Percentiles rank a stretch among this genome's conserved stretches.
Evolutionary conservation across 345 rosid genomes (phyloP).

Genomic region (Raphanus sativus): DNA sequence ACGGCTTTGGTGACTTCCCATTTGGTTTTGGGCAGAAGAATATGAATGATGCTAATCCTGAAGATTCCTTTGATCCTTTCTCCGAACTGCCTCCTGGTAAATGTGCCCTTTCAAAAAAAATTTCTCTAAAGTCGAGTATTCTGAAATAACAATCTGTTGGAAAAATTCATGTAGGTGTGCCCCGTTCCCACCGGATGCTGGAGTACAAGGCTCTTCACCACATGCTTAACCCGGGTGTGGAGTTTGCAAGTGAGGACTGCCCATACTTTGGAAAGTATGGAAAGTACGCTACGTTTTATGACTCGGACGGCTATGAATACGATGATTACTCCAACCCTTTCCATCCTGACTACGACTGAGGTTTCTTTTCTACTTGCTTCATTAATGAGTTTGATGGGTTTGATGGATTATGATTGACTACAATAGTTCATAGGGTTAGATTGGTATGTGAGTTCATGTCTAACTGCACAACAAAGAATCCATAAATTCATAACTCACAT

Average conservation of each 20-base stretch:
- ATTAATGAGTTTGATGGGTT: neutral
- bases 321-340: conserved; percentile 31
- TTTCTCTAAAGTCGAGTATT: neutral
- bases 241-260: neutral
- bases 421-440: neutral
- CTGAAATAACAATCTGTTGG: neutral
- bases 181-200: neutral
- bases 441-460: neutral
- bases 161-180: conserved; percentile 22
- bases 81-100: conserved; percentile 35
- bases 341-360: conserved; percentile 34
- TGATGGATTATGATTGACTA: neutral
- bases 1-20: neutral
- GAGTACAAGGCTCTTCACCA: neutral
- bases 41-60: neutral
- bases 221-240: neutral
- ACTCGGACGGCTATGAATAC: conserved; percentile 28
- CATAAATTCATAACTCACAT: neutral
- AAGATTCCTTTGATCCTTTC: conserved; percentile 23
- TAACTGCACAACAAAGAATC: neutral
- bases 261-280: conserved; percentile 27
- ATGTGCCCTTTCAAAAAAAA: conserved; percentile 4
- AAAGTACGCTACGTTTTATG: neutral
- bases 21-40: neutral
- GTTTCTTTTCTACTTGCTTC: neutral